Base-by-base conservation (phyloP, 2,329 filamentous ascomycete species). In the Cytospora schulzeri region DNA sequence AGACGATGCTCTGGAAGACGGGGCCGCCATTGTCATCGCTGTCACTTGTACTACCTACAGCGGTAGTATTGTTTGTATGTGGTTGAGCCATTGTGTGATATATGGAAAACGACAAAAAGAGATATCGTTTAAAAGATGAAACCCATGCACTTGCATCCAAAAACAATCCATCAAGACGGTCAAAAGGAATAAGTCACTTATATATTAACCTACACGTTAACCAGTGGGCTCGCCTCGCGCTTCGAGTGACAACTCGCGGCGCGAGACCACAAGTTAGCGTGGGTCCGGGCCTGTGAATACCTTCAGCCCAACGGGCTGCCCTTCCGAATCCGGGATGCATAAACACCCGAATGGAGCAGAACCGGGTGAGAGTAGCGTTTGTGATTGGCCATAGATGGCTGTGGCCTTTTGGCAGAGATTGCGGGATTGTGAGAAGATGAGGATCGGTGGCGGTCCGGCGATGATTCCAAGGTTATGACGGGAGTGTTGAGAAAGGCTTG, bases 1-100 rank as follows among this genome's bases (percentile, higher is more conserved):
- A 51, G 5, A 59, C 41, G 24, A 66, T 64, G 4, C 58, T 55
- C 26, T 64, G 29, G 33, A 62, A 66, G 24, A 60, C 62, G 26
- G 52, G 29, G 31, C 33, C 51, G 28, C 35, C 33, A 50, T 19
- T 31, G 5, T 58, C 58, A 6, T 61, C 52, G 35, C 19, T 62
- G 33, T 65, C 62, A 24, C 19, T 52, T 22, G 52, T 50, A 57
- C 57, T 62, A 12, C 51, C 65, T 6, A 54, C 57, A 29, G 57
- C 31, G 15, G 65, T 64, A 35, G 65, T 33, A 9, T 54, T 62
- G n/a, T 11, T 41, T 17, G 60, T 35, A 63, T 48, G 29, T 31
- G 53, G 38, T 53, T 57, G 60, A 50, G 61, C 60, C 64, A 66
- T 66, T 15, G 45, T 52, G 26, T 29, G 22, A 22, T 35, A n/a